phyloP scores from a whole-genome alignment of 2,329 filamentous ascomycete species.

The Fusarium proliferatum region DNA sequence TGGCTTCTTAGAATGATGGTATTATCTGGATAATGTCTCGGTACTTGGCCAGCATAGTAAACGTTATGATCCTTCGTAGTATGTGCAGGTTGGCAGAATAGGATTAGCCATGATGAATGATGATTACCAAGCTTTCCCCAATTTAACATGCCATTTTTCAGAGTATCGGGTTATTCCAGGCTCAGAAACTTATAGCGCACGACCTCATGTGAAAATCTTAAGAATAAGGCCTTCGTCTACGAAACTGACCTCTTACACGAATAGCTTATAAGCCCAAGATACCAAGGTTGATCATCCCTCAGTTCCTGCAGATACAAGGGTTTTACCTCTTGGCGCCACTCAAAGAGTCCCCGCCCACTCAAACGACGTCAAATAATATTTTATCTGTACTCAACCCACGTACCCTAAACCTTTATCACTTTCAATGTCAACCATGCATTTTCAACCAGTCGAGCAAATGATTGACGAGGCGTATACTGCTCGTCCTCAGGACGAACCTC shows the following conservation, averaged over 20 bases:
- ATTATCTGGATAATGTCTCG: not conserved
- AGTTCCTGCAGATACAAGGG: constrained; percentile 10
- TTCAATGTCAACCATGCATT: constrained; percentile 47
- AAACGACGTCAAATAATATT: constrained; percentile 7
- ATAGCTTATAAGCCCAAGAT: not conserved
- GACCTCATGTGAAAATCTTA: not conserved
- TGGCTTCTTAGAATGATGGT: constrained; percentile 5
- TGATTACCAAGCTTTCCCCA: constrained; percentile 7
- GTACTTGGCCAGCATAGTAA: constrained; percentile 9
- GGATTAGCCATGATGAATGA: constrained; percentile 7
- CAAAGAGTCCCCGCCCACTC: constrained; percentile 5
- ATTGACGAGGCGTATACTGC: constrained; percentile 44
- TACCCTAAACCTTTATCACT: constrained; percentile 21
- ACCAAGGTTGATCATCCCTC: not conserved
- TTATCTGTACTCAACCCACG: not conserved
- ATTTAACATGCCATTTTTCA: not conserved
- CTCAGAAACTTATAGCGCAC: not conserved
- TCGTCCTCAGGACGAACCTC: constrained; percentile 29
- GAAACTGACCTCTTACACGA: not conserved
- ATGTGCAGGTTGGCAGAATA: not conserved
- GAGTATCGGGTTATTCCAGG: not conserved
- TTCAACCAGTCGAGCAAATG: constrained; percentile 47
- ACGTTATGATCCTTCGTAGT: not conserved
- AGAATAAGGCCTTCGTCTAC: not conserved
- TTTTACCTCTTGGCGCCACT: constrained; percentile 12